Evolutionary conservation across 1,284 basidiomycete genomes (phyloP), one percentile per base, ranked within the genome.

Genomic region (Cystobasidiaceae sp.): DNA sequence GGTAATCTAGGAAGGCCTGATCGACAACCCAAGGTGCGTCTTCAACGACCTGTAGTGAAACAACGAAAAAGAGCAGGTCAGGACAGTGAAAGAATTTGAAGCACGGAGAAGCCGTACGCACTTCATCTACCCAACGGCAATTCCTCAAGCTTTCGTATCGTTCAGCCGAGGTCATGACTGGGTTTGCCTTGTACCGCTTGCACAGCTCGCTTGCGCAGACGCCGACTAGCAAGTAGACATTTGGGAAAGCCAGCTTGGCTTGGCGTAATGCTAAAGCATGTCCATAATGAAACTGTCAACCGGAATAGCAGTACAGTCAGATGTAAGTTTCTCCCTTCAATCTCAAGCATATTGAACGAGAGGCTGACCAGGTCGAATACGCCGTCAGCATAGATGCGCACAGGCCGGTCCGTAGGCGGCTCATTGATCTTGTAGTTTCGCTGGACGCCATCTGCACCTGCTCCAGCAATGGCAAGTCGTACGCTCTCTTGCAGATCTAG

Each of bases 311-410:
- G n/a, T n/a, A n/a, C n/a, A n/a, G n/a, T n/a, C n/a, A n/a, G n/a
- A n/a, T n/a, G n/a, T n/a, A n/a, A n/a, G n/a, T n/a, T n/a, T n/a
- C n/a, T n/a, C n/a, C n/a, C n/a, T n/a, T n/a, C n/a, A n/a, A n/a
- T n/a, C n/a, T n/a, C n/a, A n/a, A n/a, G n/a, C n/a, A n/a, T n/a
- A n/a, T n/a, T n/a, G n/a, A n/a, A n/a, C n/a, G n/a, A n/a, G n/a
- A n/a, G n/a, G n/a, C 50, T 51, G 34, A 62, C 50, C 17, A 73
- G 56, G 52, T 71, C 68, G 55, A 68, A 73, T 23, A 70, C 72
- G 81, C 89, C 94, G 78, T 98, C 96, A 1, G 96, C 93, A 74
- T 97, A 98, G 45, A 98, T 84, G 66, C 94, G 83, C 17, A 96
- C 84, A 0, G 93, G 90, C 57, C 93, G 81, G 65, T 82, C 86